phyloP scores from a whole-genome alignment of 495 filamentous ascomycete species.

The Penicillium turbatum region DNA sequence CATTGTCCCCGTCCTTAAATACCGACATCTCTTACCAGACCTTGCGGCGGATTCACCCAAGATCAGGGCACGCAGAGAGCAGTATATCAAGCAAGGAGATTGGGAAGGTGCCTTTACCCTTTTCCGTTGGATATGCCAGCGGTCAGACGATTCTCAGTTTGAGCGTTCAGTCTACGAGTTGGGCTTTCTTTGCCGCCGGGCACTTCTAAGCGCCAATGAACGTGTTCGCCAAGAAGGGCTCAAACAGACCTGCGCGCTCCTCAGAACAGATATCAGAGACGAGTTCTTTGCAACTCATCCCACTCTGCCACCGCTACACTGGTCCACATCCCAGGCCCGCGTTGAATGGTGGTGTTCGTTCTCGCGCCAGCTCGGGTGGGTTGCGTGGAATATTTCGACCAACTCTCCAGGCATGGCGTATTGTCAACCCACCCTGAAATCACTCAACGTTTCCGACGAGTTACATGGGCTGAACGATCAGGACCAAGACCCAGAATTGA shows the following conservation, averaged over 20 bases:
- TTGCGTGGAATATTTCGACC: slow-evolving; percentile 23
- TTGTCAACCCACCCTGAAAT: slow-evolving; percentile 2
- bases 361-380: slow-evolving; percentile 29
- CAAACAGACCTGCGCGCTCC: not conserved
- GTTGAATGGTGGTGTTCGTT: slow-evolving; percentile 19
- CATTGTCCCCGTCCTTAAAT: slow-evolving; percentile 29
- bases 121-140: slow-evolving; percentile 28
- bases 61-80: slow-evolving; percentile 13
- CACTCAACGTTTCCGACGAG: not conserved
- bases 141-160: slow-evolving; percentile 25
- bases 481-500: not conserved
- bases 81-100: slow-evolving; percentile 4
- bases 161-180: slow-evolving; percentile 27
- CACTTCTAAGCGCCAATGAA: slow-evolving; percentile 15
- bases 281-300: not conserved
- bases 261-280: slow-evolving; percentile 16
- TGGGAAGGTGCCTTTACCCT: slow-evolving; percentile 27
- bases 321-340: not conserved
- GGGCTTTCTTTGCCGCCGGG: slow-evolving; percentile 27
- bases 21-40: slow-evolving; percentile 19
- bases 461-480: not conserved
- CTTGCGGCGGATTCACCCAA: slow-evolving; percentile 22
- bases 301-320: not conserved
- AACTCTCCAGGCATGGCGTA: slow-evolving; percentile 6
- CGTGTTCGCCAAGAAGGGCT: slow-evolving; percentile 16